Percentiles rank a stretch among this genome's conserved stretches.
Evolutionary conservation across 345 rosid genomes (phyloP).

Genomic region (Gossypium thurberi): DNA sequence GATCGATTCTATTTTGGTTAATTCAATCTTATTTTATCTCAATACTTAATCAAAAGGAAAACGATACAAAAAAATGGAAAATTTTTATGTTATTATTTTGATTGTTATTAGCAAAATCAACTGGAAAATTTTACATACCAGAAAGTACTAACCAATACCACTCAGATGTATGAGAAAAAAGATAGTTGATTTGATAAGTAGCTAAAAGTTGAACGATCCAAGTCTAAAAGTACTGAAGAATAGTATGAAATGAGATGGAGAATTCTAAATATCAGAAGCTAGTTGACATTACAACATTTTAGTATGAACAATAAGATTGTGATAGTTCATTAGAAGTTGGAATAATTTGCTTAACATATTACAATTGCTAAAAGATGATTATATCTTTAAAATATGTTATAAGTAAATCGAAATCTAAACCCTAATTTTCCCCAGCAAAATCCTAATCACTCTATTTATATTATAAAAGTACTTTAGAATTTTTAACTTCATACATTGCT

Average conservation of each 20-base stretch:
- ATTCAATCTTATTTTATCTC: too few species aligned
- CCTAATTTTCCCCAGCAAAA: too few species aligned
- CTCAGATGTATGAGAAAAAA: conserved; percentile 7
- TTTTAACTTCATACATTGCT: neutral
- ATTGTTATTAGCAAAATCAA: conserved; percentile 52
- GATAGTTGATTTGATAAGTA: conserved; percentile 46
- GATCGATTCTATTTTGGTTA: too few species aligned
- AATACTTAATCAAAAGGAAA: too few species aligned
- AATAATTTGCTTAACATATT: neutral
- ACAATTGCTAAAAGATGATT: neutral
- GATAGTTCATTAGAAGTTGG: neutral
- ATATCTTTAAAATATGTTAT: too few species aligned
- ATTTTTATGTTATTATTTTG: conserved; percentile 21
- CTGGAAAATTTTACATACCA: conserved; percentile 57
- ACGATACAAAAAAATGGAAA: too few species aligned
- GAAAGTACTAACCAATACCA: conserved; percentile 58
- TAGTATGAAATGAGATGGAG: conserved; percentile 42
- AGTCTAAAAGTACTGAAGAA: conserved; percentile 33
- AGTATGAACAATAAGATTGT: neutral
- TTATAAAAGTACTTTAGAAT: neutral
- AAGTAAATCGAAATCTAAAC: too few species aligned
- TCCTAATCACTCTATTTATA: neutral
- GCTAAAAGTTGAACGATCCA: conserved; percentile 44
- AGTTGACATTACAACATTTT: neutral
- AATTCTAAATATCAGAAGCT: neutral